Conservation (phyloP, 2,329 filamentous ascomycete genomes). For the Apiospora phragmitis region DNA sequence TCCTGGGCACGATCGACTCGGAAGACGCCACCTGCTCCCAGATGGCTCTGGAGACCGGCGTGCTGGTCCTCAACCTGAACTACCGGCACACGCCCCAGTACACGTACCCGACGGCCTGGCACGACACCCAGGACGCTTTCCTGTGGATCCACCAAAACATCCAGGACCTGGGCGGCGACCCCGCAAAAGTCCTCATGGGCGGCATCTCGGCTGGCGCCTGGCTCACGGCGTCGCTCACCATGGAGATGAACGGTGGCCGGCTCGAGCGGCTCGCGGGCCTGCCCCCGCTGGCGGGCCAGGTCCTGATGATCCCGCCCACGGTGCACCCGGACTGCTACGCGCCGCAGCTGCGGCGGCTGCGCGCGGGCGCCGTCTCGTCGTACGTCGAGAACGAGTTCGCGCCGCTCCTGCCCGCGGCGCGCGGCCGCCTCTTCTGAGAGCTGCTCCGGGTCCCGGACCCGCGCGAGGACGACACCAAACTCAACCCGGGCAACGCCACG, state of each 20-base stretch:
- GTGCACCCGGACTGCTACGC: slow-evolving; percentile 30
- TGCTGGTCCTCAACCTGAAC: slow-evolving; percentile 54
- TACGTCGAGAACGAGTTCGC: slow-evolving; percentile 47
- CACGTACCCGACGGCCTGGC: slow-evolving; percentile 51
- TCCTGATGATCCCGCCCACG: slow-evolving; percentile 52
- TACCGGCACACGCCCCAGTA: slow-evolving; percentile 60
- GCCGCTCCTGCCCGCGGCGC: slow-evolving; percentile 45
- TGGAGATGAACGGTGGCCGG: slow-evolving; percentile 34
- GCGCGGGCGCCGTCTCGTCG: slow-evolving; percentile 41
- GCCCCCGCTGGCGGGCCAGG: slow-evolving; percentile 45
- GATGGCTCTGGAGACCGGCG: slow-evolving; percentile 41
- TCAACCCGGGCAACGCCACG: slow-evolving; percentile 39
- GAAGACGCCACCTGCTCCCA: slow-evolving; percentile 54
- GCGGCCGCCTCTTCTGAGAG: slow-evolving; percentile 33
- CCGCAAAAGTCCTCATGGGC: slow-evolving; percentile 42
- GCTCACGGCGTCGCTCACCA: slow-evolving; percentile 40
- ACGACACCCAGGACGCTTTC: slow-evolving; percentile 55
- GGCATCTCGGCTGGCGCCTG: slow-evolving; percentile 50
- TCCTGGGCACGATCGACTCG: slow-evolving; percentile 52
- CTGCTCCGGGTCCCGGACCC: slow-evolving; percentile 28
- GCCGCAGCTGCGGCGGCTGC: slow-evolving; percentile 36
- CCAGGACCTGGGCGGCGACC: slow-evolving; percentile 37
- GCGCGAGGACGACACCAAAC: slow-evolving; percentile 31
- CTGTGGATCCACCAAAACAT: slow-evolving; percentile 52
- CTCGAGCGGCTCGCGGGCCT: slow-evolving; percentile 20